These are phyloP conservation scores for Mycena venus DNA, from an alignment of 768 basidiomycete genomes.

Conservation along the genomic window DNA sequence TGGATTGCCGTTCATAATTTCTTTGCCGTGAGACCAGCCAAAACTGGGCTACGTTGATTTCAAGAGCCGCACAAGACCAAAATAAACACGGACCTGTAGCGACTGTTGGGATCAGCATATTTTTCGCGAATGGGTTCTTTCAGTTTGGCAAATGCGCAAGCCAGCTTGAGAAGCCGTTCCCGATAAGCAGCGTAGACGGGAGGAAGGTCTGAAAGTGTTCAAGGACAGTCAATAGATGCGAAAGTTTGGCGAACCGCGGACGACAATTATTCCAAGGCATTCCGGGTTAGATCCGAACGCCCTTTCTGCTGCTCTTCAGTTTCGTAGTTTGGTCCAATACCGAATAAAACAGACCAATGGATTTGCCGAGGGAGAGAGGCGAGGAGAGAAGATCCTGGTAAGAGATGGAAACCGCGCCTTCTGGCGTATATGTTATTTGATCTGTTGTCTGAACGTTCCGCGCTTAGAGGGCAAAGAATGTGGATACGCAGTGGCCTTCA, in stretches of 20 bases:
- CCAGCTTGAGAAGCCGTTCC: conserved; percentile 78
- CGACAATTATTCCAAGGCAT: conserved; percentile 84
- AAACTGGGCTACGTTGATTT: conserved; percentile 63
- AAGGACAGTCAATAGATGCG: neutral
- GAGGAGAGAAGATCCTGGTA: conserved; percentile 69
- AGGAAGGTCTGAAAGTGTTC: conserved; percentile 68
- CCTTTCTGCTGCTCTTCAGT: conserved; percentile 59
- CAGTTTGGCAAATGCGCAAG: conserved; percentile 82
- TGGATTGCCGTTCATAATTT: conserved; percentile 96
- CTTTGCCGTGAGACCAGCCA: conserved; percentile 99
- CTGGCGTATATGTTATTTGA: conserved; percentile 51
- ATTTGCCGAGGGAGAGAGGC: conserved; percentile 64
- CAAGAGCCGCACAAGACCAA: neutral
- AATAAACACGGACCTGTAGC: conserved; percentile 72
- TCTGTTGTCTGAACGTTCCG: neutral
- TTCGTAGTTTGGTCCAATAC: neutral
- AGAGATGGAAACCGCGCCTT: conserved; percentile 72
- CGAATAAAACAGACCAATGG: conserved; percentile 66
- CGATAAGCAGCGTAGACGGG: conserved; percentile 71
- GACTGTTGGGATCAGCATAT: conserved; percentile 78
- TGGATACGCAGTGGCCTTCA: neutral
- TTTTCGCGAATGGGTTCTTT: conserved; percentile 77
- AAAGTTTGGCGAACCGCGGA: conserved; percentile 57
- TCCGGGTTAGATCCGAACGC: conserved; percentile 87
- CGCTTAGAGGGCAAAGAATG: neutral